Base-by-base conservation (phyloP, 2,329 filamentous ascomycete species). In the Pyricularia sp. region DNA sequence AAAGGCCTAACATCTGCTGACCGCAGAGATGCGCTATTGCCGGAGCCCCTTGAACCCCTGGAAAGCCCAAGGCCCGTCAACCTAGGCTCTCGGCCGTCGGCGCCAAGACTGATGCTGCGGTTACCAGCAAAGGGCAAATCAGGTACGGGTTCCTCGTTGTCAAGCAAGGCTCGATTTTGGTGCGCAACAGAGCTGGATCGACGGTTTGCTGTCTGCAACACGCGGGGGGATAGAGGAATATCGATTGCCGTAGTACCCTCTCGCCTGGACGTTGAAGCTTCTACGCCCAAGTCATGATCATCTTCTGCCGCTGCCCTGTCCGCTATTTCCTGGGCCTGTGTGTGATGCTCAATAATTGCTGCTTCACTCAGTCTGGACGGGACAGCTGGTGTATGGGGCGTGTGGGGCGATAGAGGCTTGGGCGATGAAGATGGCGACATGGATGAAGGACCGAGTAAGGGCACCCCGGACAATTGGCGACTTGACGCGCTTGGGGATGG, bases 281-380 rank as follows among this genome's bases (percentile, higher is more conserved):
- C 55, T 10, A 28, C 26, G 2, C 13, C 55, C 55, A 28, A 59
- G 26, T 28, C 55, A 59, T 30, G 35, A 19, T 30, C 55, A 19
- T 22, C 55, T 30, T 33, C 55, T 19, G 31, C 55, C 16, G 71
- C 64, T 53, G 72, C 68, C 65, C 69, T 68, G 62, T 72, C 72
- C 40, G 70, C 71, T 10, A 70, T 70, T 10, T 71, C 68, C 19
- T 68, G 69, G 9, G 65, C 65, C 68, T 74, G 73, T 35, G 73
- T 68, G 71, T 91, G 89, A 71, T 91, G 89, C 68, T 91, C 88
- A 59, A 87, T 86, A 66, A 94, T 91, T 63, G 90, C 94, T 72
- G 96, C 93, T 68, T 94, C 91, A 72, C 91, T 96, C 26, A 99
- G 79, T n/a, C 94, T 85, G 8, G 93, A 97, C 24, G 93, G 93